A percentile compares a stretch with the other conserved stretches of the same genome.
Evolutionary conservation across 2,329 filamentous ascomycete genomes (phyloP).

Genomic region (Pestalotiopsis fici): DNA sequence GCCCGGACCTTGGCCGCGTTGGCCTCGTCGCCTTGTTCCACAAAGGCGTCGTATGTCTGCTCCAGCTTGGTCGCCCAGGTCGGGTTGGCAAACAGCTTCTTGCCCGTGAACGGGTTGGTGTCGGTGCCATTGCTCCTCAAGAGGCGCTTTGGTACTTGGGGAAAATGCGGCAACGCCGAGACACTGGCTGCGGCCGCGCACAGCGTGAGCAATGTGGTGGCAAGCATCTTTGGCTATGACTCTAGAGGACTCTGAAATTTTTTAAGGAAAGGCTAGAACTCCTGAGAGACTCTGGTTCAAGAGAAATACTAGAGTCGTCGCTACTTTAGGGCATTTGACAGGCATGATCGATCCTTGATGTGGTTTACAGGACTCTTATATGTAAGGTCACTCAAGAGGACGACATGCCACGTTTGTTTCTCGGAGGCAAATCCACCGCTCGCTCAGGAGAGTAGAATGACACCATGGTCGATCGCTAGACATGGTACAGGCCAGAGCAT

Average conservation of each 20-base stretch:
- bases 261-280: not conserved
- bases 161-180: not conserved
- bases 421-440: not conserved
- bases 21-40: constrained; percentile 31
- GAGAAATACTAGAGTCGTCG: not conserved
- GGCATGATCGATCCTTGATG: not conserved
- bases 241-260: not conserved
- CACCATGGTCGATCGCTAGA: not conserved
- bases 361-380: not conserved
- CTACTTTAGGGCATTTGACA: not conserved
- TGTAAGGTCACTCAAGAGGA: not conserved
- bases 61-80: constrained; percentile 42
- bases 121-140: constrained; percentile 2
- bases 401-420: not conserved
- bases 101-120: constrained; percentile 47
- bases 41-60: constrained; percentile 36
- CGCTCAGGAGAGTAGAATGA: not conserved
- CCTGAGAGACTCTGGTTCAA: not conserved
- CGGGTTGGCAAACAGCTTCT: constrained; percentile 48
- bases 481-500: not conserved
- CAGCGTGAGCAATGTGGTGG: not conserved
- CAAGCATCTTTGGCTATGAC: not conserved
- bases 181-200: not conserved
- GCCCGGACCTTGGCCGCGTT: constrained; percentile 39
- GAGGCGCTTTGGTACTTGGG: not conserved